Evolutionary conservation across 768 basidiomycete species (phyloP), one percentile per base, ranked within the genome.

Genomic region (Leccinum barrowsii): DNA sequence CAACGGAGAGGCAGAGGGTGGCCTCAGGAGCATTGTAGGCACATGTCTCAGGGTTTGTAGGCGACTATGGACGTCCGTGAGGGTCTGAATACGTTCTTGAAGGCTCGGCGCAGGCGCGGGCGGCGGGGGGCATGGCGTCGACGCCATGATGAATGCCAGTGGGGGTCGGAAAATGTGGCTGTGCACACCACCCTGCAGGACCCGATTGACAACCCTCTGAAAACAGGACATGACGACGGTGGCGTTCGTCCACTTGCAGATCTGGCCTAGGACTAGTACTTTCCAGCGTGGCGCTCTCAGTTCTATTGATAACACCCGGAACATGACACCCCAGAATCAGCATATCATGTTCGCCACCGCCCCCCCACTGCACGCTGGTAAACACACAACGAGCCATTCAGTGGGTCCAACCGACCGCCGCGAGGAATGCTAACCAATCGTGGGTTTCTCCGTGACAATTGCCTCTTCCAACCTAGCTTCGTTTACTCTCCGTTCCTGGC

Each of bases 21-120:
- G 72, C 51, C 73, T 75, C 32, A 84, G 74, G 2, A 85, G 74
- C 26, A 71, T 57, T 1, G 76, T 65, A 4, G 84, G 83, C 10
- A 81, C 73, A 49, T 77, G 76, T 11, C 83, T 78, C 7, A 84
- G 60, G 0, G 72, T 57, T 32, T 80, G 77, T 8, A 85, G 59
- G 5, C 78, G 76, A 50, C 61, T 72, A 47, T 80, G 76, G 19
- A 84, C 66, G 34, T 82, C 78, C 8, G 77, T 74, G 15, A 85
- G 73, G 1, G 76, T 68, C 56, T 81, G 74, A 22, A 85, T 78
- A 62, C 78, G 78, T 5, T 68, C 73, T 59, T 78, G 73, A 44
- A 81, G 73, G 21, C 61, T 75, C 32, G 66, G 63, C 28, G 52
- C 37, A 13, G 54, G 50, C 0, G 40, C 52, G 21, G 54, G 47